Evolutionary conservation across 306 rosid species (phyloP), one percentile per base, ranked within the genome.

Genomic region (Albizia julibrissin): DNA sequence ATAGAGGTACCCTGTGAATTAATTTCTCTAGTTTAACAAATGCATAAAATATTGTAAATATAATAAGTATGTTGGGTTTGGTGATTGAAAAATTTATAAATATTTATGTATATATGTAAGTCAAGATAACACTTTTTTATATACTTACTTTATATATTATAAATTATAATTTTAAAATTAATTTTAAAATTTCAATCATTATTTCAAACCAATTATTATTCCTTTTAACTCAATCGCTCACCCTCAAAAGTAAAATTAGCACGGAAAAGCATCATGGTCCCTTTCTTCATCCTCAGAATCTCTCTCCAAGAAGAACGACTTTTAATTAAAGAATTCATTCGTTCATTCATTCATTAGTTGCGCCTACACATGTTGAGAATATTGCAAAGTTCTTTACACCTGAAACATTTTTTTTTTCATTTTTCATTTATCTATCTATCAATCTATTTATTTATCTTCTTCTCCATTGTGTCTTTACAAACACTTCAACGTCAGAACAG

Each of bases 401-500:
- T 62, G 39, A 69, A 69, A 69, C 19, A 10, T 40, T 40, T 69
- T 10, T 37, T 15, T 59, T 1, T n/a, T 0, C 27, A 2, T 8
- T 22, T 24, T 26, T 22, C 3, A 12, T 24, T 62, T 18, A 10
- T 42, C 24, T 43, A 11, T 31, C 18, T 18, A 10, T 42, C 24
- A 33, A 11, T 31, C 18, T 43, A 7, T 49, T 13, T 24, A 27
- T 6, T 29, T 70, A 16, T 50, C 21, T 31, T 6, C 43, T 46
- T 49, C 62, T 62, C 1, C 22, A 1, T 70, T 79, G 81, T 82
- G 76, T 21, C 22, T 39, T 33, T 22, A 9, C 72, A 62, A 50
- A 81, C 24, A 83, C 80, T 75, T 86, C 84, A 78, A 81, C 87
- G 65, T 89, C 87, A 67, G 34, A 75, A 83, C 91, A 85, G 87